Conservation (phyloP, 768 basidiomycete genomes). For the Neoboletus brunneissimus region DNA sequence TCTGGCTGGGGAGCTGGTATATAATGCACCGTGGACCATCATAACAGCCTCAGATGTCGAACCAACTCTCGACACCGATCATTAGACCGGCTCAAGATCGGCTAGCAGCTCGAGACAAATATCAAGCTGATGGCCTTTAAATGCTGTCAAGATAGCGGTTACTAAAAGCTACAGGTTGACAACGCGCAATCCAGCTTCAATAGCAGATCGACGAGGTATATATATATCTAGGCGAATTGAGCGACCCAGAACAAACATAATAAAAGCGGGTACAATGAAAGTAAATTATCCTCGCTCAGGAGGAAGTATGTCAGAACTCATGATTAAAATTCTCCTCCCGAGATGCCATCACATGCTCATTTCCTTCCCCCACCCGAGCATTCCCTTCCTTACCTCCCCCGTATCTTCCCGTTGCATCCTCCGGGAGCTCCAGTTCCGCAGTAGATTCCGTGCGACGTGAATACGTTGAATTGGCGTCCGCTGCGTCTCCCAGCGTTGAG, state of each 20-base stretch:
- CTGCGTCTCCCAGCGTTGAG: conserved; percentile 38
- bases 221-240: conserved; percentile 1
- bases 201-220: not conserved
- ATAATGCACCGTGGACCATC: too few relatives aligned
- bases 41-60: too few relatives aligned
- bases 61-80: not conserved
- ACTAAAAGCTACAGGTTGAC: not conserved
- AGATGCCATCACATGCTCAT: conserved; percentile 13
- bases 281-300: not conserved
- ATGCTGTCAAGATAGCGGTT: too few relatives aligned
- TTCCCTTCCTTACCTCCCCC: conserved; percentile 28
- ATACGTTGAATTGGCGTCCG: conserved; percentile 31
- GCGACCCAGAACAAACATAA: not conserved
- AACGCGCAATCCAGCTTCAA: not conserved
- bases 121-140: not conserved
- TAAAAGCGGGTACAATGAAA: conserved; percentile 12
- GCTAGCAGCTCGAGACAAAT: not conserved
- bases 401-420: conserved; percentile 74
- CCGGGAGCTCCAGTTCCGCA: conserved; percentile 52
- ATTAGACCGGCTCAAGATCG: not conserved
- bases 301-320: conserved; percentile 47
- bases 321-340: conserved; percentile 61
- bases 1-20: too few relatives aligned
- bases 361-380: conserved; percentile 15
- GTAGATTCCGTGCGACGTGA: conserved; percentile 36